Base-by-base conservation (phyloP, 2,329 filamentous ascomycete genomes). In the Xylariaceae sp. region DNA sequence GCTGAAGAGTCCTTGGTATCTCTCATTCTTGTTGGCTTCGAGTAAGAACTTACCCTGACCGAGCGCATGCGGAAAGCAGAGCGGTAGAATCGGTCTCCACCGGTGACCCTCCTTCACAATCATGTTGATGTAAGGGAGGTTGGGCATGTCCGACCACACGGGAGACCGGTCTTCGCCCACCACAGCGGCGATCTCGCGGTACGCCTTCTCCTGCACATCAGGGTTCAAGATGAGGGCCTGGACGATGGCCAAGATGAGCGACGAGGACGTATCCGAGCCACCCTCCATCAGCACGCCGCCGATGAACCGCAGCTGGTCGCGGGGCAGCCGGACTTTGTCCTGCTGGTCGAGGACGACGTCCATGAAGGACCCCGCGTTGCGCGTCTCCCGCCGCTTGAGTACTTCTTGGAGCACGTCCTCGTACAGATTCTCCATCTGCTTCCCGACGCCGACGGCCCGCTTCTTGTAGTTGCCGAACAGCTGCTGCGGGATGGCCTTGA, bases 341-440 rank as follows among this genome's bases (percentile, higher is more conserved):
- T 60, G 31, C 33, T 50, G 42, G 16, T 50, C 39, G 3, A 45
- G 34, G 5, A 48, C 34, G 3, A 33, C 35, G 19, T 50, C 47
- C 19, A 49, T 38, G 31, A 45, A 47, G 3, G 42, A 42, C 11
- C 28, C 23, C 7, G 24, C n/a, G 16, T 36, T 42, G 12, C 37
- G 36, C 23, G 36, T 40, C 16, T 46, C 33, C 5, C 47, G 40
- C 4, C 47, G 37, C 13, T 27, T 31, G 12, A 41, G 24, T 2
- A 48, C 46, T 41, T 65, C 52, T 32, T 69, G 62, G 2, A 71
- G 53, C 0, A 69, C 55, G 28, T 62, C 57, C 14, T 47, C 50
- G 45, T 70, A 71, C 2, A 71, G 52, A 0, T 39, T 34, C 17
- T 65, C 61, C 64, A 71, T 70, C 30, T 60, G 56, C 9, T 62